Conservation (phyloP, 164 flowering plant species). For the Vitis rotundifolia region DNA sequence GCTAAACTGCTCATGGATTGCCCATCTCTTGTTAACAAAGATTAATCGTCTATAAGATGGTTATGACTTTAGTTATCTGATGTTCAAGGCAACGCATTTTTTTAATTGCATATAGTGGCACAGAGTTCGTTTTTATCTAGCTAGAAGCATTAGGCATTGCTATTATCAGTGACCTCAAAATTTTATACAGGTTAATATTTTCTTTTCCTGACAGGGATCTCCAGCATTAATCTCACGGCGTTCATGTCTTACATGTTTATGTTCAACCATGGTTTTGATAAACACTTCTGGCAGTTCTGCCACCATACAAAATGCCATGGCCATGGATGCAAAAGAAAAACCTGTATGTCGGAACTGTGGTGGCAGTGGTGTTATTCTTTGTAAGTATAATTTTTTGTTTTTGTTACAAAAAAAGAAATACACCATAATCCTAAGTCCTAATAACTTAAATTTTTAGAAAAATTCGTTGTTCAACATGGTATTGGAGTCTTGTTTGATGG, state of each 20-base stretch:
- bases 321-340: slow-evolving; percentile 53
- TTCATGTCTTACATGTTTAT: slow-evolving; percentile 58
- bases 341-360: slow-evolving; percentile 84
- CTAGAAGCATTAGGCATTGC: too few relatives aligned
- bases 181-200: neutral
- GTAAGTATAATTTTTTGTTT: slow-evolving; percentile 49
- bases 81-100: neutral
- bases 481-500: too few relatives aligned
- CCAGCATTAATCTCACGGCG: slow-evolving; percentile 50
- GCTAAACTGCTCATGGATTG: neutral
- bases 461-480: too few relatives aligned
- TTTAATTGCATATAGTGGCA: too few relatives aligned
- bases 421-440: neutral
- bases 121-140: too few relatives aligned
- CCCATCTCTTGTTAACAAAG: neutral
- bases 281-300: slow-evolving; percentile 27
- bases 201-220: slow-evolving; percentile 31
- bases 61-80: neutral
- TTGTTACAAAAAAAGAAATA: too few relatives aligned
- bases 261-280: slow-evolving; percentile 53
- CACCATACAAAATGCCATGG: slow-evolving; percentile 39
- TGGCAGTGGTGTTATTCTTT: slow-evolving; percentile 89
- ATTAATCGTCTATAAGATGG: neutral
- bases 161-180: too few relatives aligned
- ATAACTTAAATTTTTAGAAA: too few relatives aligned